A percentile compares a stretch with the other conserved stretches of the same genome.
phyloP scores from a whole-genome alignment of 2,329 filamentous ascomycete species.

The Fusarium nodosum region DNA sequence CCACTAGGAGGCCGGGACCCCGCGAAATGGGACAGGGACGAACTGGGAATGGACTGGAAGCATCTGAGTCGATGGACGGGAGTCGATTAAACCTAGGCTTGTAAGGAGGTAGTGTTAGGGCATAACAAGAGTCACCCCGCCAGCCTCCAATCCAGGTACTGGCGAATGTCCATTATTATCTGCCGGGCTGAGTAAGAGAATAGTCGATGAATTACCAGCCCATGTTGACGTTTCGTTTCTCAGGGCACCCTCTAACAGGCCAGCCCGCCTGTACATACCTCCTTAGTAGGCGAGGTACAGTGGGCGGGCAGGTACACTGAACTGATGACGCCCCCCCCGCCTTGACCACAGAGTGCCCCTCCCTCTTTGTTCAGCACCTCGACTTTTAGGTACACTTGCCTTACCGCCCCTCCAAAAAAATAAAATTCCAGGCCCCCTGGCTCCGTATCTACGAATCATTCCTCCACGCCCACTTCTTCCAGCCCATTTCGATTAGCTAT shows the following conservation, averaged over 20 bases:
- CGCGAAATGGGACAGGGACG: conserved; percentile 35
- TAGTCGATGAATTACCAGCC: neutral
- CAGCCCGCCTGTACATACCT: neutral
- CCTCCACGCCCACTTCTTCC: conserved; percentile 49
- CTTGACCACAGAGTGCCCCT: conserved; percentile 33
- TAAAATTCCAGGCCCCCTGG: conserved; percentile 23
- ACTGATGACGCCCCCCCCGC: conserved; percentile 31
- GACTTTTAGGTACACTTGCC: conserved; percentile 10
- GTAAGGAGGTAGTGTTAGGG: neutral
- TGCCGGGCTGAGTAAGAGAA: conserved; percentile 35
- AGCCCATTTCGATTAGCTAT: conserved; percentile 10
- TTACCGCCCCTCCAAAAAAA: conserved; percentile 30
- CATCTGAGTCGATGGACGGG: conserved; percentile 2
- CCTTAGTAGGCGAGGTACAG: no score
- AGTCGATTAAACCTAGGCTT: conserved; percentile 3
- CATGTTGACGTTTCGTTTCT: neutral
- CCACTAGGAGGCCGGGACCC: conserved; percentile 40
- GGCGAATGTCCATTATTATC: conserved; percentile 19
- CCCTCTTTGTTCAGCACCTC: conserved; percentile 35
- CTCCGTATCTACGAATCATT: conserved; percentile 52
- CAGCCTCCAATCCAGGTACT: conserved; percentile 18
- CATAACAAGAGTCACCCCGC: conserved; percentile 28
- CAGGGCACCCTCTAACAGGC: neutral
- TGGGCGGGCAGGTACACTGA: neutral
- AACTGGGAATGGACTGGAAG: conserved; percentile 35